Conservation (phyloP, 768 basidiomycete species). For the Mycena pura region DNA sequence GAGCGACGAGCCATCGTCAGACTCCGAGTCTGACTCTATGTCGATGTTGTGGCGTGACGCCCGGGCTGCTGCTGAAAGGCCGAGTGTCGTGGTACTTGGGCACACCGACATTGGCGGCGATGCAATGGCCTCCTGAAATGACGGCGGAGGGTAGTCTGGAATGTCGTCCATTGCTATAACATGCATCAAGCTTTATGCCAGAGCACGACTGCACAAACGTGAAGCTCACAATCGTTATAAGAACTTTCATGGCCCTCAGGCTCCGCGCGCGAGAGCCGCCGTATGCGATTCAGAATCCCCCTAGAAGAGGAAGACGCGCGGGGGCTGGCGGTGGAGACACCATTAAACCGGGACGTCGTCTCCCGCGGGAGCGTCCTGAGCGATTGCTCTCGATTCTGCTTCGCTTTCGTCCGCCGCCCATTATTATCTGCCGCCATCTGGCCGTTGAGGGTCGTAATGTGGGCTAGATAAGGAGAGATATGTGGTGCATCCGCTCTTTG, state of each 20-base stretch:
- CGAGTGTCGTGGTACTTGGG: conserved; percentile 49
- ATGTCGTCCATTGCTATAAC: conserved; percentile 32
- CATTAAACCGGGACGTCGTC: conserved; percentile 53
- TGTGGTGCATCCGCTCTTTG: conserved; percentile 57
- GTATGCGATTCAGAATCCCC: not conserved
- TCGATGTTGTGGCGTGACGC: conserved; percentile 10
- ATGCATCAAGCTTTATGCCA: conserved; percentile 30
- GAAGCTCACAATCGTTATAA: conserved; percentile 14
- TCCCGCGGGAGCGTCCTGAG: conserved; percentile 49
- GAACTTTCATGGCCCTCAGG: no score
- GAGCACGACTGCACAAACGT: conserved; percentile 6
- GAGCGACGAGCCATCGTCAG: conserved; percentile 54
- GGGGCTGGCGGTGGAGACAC: conserved; percentile 46
- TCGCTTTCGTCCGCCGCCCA: conserved; percentile 53
- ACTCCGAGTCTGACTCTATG: conserved; percentile 45
- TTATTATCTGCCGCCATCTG: conserved; percentile 60
- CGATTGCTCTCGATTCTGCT: conserved; percentile 48
- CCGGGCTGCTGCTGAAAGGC: conserved; percentile 6
- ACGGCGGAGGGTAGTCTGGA: conserved; percentile 77
- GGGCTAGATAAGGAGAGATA: conserved; percentile 65
- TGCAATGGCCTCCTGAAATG: conserved; percentile 73
- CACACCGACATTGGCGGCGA: conserved; percentile 48
- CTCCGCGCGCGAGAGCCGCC: conserved; percentile 9
- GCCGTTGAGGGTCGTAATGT: conserved; percentile 59
- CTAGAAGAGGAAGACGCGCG: conserved; percentile 16